phyloP scores from a whole-genome alignment of 2,329 filamentous ascomycete genomes.

The Aspergillus unguis region DNA sequence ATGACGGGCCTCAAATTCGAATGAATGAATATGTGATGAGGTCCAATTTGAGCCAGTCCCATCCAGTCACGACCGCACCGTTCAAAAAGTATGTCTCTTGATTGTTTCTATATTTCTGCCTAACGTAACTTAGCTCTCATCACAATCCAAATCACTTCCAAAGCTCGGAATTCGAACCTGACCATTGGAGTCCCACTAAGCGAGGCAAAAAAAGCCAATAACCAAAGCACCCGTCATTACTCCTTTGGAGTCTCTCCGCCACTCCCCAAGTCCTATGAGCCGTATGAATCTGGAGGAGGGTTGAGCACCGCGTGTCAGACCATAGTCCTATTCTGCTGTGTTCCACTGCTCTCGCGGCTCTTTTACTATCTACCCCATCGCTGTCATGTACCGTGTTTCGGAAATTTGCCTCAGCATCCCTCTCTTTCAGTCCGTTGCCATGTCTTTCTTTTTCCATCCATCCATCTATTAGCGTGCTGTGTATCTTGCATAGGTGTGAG shows the following conservation, averaged over 20 bases:
- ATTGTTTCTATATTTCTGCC: neutral
- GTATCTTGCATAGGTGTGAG: conserved; percentile 22
- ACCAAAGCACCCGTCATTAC: neutral
- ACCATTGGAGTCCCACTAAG: conserved; percentile 44
- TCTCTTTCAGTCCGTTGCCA: no score
- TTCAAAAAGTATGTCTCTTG: conserved; percentile 38
- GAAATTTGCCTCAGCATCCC: no score
- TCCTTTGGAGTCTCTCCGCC: neutral
- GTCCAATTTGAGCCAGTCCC: conserved; percentile 37
- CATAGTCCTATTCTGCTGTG: no score
- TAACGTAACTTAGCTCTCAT: conserved; percentile 34
- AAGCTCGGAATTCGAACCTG: conserved; percentile 46
- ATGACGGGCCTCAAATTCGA: conserved; percentile 40
- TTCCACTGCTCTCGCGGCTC: no score
- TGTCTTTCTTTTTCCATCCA: conserved; percentile 1
- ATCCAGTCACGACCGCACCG: conserved; percentile 36
- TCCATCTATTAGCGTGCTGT: conserved; percentile 16
- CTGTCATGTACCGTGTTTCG: no score
- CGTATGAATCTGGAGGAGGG: neutral
- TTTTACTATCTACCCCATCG: no score
- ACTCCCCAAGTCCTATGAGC: neutral
- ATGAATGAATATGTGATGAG: conserved; percentile 43
- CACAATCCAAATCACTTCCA: conserved; percentile 48
- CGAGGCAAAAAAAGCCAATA: conserved; percentile 25
- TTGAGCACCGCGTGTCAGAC: no score